Conservation (phyloP, 139 green algal genomes). For the Chlorella vulgaris region DNA sequence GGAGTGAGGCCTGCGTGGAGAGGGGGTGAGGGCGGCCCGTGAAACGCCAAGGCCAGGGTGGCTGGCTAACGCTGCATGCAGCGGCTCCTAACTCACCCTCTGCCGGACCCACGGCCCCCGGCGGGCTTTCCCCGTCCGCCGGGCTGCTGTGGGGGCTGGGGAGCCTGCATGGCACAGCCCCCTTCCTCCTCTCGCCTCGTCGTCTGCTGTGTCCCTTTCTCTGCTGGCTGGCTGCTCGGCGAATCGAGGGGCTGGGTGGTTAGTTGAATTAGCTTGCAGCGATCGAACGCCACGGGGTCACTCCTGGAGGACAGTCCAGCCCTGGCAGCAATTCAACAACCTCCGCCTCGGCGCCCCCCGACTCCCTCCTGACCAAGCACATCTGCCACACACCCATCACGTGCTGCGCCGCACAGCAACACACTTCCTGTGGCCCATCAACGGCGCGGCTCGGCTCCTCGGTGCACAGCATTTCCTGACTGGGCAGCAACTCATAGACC, state of each 20-base stretch:
- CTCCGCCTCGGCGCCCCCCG: no score
- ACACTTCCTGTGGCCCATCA: no score
- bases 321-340: no score
- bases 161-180: constrained; percentile 16
- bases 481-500: no score
- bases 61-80: constrained; percentile 9
- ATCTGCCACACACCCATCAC: no score
- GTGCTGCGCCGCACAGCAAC: no score
- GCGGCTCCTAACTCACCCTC: constrained; percentile 3
- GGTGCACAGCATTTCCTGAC: no score
- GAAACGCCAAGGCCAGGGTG: no score
- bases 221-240: not conserved
- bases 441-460: no score
- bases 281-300: not conserved
- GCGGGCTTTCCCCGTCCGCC: not conserved
- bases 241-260: not conserved
- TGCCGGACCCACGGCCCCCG: constrained; percentile 8
- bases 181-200: not conserved
- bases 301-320: no score
- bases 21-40: not conserved
- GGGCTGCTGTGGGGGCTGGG: constrained; percentile 21
- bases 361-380: no score
- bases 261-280: not conserved
- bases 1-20: not conserved
- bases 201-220: not conserved